A percentile compares a stretch with the other conserved stretches of the same genome.
phyloP scores from a whole-genome alignment of 495 filamentous ascomycete species.

The Beverwykella pulmonaria region DNA sequence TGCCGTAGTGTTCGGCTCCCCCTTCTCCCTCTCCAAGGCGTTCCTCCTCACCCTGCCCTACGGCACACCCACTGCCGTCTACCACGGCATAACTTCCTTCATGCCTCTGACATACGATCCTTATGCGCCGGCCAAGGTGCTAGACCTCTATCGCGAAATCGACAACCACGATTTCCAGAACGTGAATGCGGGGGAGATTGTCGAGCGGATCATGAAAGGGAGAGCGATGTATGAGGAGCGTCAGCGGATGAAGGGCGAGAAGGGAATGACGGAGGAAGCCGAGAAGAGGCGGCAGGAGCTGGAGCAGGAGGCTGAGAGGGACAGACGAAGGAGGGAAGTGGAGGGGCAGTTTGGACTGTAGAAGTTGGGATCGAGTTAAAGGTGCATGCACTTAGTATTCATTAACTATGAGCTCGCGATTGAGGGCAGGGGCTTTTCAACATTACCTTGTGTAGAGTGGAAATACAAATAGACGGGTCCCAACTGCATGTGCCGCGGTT shows the following conservation, averaged over 20 bases:
- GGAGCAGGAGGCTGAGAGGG: conserved; percentile 52
- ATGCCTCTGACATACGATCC: conserved; percentile 87
- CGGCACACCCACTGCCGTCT: conserved; percentile 71
- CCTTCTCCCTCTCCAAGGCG: conserved; percentile 73
- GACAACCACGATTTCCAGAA: conserved; percentile 71
- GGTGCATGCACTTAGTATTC: background rate
- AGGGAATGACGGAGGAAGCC: conserved; percentile 71
- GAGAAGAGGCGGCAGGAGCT: conserved; percentile 56
- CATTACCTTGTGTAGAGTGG: too few species aligned
- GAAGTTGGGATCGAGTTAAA: background rate
- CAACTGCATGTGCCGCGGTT: too few species aligned
- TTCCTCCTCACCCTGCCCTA: conserved; percentile 78
- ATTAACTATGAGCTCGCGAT: too few species aligned
- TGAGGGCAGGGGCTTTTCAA: background rate
- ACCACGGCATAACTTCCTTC: conserved; percentile 92
- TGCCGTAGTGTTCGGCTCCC: conserved; percentile 83
- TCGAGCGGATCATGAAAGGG: conserved; percentile 82
- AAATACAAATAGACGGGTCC: too few species aligned
- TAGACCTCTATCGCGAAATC: conserved; percentile 47
- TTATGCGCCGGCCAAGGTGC: conserved; percentile 64
- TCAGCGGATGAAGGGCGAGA: conserved; percentile 84
- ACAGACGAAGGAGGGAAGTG: conserved; percentile 39
- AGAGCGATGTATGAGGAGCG: conserved; percentile 84
- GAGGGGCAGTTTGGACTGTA: conserved; percentile 43
- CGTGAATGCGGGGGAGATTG: conserved; percentile 92